Evolutionary conservation across 2,329 filamentous ascomycete species (phyloP), one percentile per base, ranked within the genome.

Genomic region (Plectosphaerella cucumerina): DNA sequence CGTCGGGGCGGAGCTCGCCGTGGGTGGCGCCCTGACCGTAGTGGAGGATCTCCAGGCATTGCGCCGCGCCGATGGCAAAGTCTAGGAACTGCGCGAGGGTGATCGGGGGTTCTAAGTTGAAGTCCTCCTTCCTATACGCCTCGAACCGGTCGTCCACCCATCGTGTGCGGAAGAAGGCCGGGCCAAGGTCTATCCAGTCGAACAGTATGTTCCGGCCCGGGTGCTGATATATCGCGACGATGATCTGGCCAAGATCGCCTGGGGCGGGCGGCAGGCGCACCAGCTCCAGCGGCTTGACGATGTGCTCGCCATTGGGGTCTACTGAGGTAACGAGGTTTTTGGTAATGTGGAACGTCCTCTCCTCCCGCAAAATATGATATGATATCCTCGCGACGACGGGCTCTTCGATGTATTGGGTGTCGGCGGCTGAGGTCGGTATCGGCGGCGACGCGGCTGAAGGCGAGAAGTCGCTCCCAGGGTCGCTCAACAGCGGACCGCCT

Each of bases 1-100:
- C 88, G 68, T 97, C 93, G 5, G 86, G 89, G 23, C 93, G 82
- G 47, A 97, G 86, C 69, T 97, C 93, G 43, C 93, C 93, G 60
- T 97, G 93, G 2, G 96, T 86, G 51, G 91, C 84, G 53, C 89
- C 86, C 52, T 93, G 82, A 9, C 88, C 86, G 68, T 97, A 91
- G 61, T 97, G 93, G n/a, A 97, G 72, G 44, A 95, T 84, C 67
- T 97, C 92, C 45, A 96, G 71, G 63, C 90, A 95, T 66, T 95
- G 84, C 6, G 88, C 83, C 2, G 92, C 89, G 21, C 92, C 92
- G 52, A 96, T 89, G 26, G 92, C 93, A 64, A 97, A 97, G 61
- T 96, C 87, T 23, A 97, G 78, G 61, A 97, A 97, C 15, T 82
- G 77, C 44, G 87, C 78, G 6, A 97, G 72, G 44, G 86, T 84